These are phyloP conservation scores for Ogataea zsoltii DNA, from an alignment of 805 yeast species.

Conservation along the genomic window DNA sequence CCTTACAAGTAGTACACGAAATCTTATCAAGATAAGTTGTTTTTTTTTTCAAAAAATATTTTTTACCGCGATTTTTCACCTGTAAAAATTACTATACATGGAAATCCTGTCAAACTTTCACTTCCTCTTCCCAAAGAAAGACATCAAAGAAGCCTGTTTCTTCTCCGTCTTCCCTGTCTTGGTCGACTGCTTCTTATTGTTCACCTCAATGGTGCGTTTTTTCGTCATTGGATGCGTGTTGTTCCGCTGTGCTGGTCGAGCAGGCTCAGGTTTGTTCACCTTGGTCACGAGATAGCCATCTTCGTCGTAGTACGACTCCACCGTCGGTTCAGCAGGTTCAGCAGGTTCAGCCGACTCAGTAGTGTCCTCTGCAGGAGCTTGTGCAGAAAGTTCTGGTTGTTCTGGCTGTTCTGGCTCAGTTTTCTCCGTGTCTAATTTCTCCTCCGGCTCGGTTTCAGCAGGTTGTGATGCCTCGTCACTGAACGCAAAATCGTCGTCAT, in stretches of 20 bases:
- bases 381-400: slow-evolving; percentile 8
- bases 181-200: slow-evolving; percentile 9
- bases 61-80: slow-evolving; percentile 4
- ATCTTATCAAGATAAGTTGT: neutral
- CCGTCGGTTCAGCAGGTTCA: neutral
- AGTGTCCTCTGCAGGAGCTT: neutral
- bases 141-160: slow-evolving; percentile 33
- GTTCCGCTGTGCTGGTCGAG: slow-evolving; percentile 9
- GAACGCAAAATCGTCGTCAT: slow-evolving; percentile 14
- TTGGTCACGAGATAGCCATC: slow-evolving; percentile 33
- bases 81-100: neutral
- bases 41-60: neutral
- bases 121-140: slow-evolving; percentile 33
- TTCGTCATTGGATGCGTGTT: slow-evolving; percentile 16
- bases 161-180: slow-evolving; percentile 8
- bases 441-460: neutral
- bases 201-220: slow-evolving; percentile 12
- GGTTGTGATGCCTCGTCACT: slow-evolving; percentile 8
- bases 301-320: slow-evolving; percentile 30
- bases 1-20: neutral
- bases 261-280: slow-evolving; percentile 8
- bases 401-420: neutral
- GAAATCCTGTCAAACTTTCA: slow-evolving; percentile 1
- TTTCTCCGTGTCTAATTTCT: too few species aligned
- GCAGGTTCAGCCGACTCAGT: neutral